These are phyloP conservation scores for Pleurotus platypus DNA, from an alignment of 768 basidiomycete species.

Conservation along the genomic window DNA sequence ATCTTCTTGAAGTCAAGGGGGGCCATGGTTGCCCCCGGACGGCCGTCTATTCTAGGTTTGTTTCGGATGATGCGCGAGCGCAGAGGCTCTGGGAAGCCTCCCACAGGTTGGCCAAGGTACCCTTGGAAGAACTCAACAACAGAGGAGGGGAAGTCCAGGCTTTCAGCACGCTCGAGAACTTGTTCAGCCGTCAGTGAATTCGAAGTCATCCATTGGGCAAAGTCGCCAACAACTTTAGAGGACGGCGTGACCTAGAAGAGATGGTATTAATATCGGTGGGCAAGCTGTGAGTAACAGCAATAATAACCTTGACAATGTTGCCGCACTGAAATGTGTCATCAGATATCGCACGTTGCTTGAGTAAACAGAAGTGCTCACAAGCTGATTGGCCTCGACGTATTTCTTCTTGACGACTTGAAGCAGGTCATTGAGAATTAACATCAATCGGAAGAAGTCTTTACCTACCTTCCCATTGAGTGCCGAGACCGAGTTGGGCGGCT, in stretches of 20 bases:
- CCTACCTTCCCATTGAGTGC: slow-evolving; percentile 90
- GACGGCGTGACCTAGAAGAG: slow-evolving; percentile 83
- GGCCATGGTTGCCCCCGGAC: slow-evolving; percentile 84
- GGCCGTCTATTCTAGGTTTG: slow-evolving; percentile 89
- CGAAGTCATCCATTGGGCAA: slow-evolving; percentile 99
- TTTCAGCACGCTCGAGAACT: slow-evolving; percentile 80
- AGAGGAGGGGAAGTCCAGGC: slow-evolving; percentile 95
- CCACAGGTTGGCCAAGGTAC: slow-evolving; percentile 95
- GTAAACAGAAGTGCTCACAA: slow-evolving; percentile 46
- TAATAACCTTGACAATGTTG: slow-evolving; percentile 83
- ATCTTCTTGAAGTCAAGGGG: slow-evolving; percentile 96
- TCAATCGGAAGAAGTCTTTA: slow-evolving; percentile 10
- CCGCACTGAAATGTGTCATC: slow-evolving; percentile 60
- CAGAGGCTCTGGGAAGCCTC: slow-evolving; percentile 97
- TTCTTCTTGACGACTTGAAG: slow-evolving; percentile 89
- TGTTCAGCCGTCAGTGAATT: slow-evolving; percentile 87
- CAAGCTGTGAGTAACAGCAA: too few species aligned
- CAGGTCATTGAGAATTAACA: slow-evolving; percentile 11
- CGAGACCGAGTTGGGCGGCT: slow-evolving; percentile 94
- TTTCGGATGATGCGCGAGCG: slow-evolving; percentile 89
- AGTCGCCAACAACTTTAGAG: slow-evolving; percentile 98
- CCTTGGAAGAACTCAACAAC: slow-evolving; percentile 99
- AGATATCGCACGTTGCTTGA: too few species aligned
- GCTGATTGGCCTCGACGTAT: slow-evolving; percentile 96
- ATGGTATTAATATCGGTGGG: not conserved